Base-by-base conservation (phyloP, 2,329 filamentous ascomycete species). In the Cladosporium sp. region DNA sequence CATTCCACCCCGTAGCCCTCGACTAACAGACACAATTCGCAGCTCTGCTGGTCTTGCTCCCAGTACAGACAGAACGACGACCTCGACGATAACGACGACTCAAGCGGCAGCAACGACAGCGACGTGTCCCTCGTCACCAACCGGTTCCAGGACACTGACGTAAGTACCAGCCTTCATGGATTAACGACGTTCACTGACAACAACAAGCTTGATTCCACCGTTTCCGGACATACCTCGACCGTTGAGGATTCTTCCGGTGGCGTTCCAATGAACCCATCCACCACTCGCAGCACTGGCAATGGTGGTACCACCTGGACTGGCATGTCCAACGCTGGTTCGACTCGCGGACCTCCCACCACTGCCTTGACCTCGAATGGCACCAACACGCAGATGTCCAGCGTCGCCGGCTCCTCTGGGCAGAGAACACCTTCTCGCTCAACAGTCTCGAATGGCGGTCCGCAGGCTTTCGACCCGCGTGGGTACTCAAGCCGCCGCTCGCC, bases 11-110 rank as follows among this genome's bases (percentile, higher is more conserved):
- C 11, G 9, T 34, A 34, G 30, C 30, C 9, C 7, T 9, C 30
- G 8, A 12, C 30, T 34, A 8, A 34, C 30, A 12, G 9, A 11
- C 8, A 9, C 30, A 12, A 34, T 34, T 34, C 7, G 17, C 43
- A 56, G 54, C 51, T 55, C 11, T 55, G 54, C 34, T 56, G 34
- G 42, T 20, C 20, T n/a, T 56, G 54, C 42, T 56, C 54, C n/a
- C 14, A 56, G 30, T 28, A 34, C n/a, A 11, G 30, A 30, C 42
- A 49, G 15, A 56, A 56, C 30, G 54, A 56, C 1, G 39, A 28
- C 9, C 54, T 56, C 9, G 49, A 42, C 42, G 47, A 42, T 19
- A 20, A 38, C n/a, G 42, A 50, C 28, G 47, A 50, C 47, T 8
- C 19, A 7, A 12, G 14, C 25, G 14, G 43, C 22, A 47, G 43